A percentile compares a stretch with the other conserved stretches of the same genome.
Evolutionary conservation across 108 stramenopile genomes (phyloP).

Genomic region (Pseudonitzschia pungens): DNA sequence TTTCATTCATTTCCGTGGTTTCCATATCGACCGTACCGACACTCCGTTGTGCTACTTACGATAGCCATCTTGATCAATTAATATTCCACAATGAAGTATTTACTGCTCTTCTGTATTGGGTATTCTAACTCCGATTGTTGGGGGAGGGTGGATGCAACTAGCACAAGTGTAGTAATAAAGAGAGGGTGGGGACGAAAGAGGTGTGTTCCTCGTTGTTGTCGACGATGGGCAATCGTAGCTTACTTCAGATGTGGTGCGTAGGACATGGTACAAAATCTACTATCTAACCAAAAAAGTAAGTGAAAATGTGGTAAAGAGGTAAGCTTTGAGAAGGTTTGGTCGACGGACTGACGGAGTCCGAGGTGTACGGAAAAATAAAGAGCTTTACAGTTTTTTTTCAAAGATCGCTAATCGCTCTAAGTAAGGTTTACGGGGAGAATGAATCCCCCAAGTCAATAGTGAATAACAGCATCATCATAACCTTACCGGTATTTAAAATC

Average conservation of each 20-base stretch:
- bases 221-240: background rate
- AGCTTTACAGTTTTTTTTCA: too few species aligned
- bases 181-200: background rate
- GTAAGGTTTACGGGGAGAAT: too few species aligned
- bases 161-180: background rate
- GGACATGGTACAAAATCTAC: background rate
- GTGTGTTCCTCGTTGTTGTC: background rate
- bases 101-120: background rate
- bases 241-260: background rate
- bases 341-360: background rate
- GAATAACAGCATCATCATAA: too few species aligned
- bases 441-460: too few species aligned
- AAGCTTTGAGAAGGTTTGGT: background rate
- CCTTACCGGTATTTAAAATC: too few species aligned
- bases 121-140: constrained; percentile 8
- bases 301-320: constrained; percentile 12
- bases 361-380: too few species aligned
- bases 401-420: too few species aligned
- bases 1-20: background rate
- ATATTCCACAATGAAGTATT: background rate
- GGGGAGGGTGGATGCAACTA: constrained; percentile 6
- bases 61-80: constrained; percentile 3
- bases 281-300: constrained; percentile 5
- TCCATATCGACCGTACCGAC: background rate
- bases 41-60: background rate